phyloP scores from a whole-genome alignment of 345 rosid genomes.

The Lagerstroemia speciosa region DNA sequence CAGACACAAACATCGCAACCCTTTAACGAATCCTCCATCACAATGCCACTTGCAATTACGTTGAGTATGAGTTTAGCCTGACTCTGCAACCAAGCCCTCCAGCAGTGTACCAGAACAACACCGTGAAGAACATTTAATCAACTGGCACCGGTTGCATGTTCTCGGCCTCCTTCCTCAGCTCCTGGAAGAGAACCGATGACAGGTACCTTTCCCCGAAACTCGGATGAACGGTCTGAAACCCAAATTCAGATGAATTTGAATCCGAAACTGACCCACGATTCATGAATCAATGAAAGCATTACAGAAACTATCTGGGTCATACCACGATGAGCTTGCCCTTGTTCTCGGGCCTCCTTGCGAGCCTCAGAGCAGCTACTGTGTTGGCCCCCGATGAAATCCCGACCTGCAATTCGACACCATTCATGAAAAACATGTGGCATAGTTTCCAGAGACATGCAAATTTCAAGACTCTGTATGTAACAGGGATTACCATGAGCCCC shows the following conservation, averaged over 20 bases:
- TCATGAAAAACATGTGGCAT: no score
- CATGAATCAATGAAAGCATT: not conserved
- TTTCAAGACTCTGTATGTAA: not conserved
- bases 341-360: constrained; percentile 87
- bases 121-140: no score
- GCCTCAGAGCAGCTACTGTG: constrained; percentile 78
- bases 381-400: constrained; percentile 97
- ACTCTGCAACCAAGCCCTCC: no score
- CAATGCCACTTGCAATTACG: no score
- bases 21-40: no score
- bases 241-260: not conserved
- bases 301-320: not conserved
- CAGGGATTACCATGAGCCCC: constrained; percentile 74
- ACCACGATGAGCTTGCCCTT: constrained; percentile 96
- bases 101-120: no score
- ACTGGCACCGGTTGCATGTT: constrained; percentile 93
- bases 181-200: constrained; percentile 75
- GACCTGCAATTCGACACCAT: constrained; percentile 34
- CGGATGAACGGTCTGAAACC: constrained; percentile 65
- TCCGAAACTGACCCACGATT: not conserved
- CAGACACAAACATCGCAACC: no score
- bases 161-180: constrained; percentile 80
- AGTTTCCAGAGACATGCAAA: no score
- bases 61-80: no score
- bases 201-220: constrained; percentile 92